These are phyloP conservation scores for Tuber melanosporum DNA, from an alignment of 495 filamentous ascomycete genomes.

Conservation along the genomic window DNA sequence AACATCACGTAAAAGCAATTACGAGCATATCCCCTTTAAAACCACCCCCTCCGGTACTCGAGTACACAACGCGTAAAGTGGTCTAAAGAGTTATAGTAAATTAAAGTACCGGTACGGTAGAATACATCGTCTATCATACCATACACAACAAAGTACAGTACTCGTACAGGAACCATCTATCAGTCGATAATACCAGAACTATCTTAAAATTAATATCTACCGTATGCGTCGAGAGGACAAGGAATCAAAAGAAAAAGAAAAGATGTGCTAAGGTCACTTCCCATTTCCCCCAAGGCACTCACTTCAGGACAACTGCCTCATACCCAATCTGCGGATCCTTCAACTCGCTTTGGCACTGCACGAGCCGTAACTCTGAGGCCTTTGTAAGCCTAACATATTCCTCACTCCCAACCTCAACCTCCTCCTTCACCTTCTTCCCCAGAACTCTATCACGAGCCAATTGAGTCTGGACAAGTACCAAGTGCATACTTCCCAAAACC, in stretches of 20 bases:
- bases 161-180: neutral
- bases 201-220: neutral
- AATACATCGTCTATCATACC: neutral
- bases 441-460: constrained; percentile 58
- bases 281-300: constrained; percentile 10
- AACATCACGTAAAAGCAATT: constrained; percentile 6
- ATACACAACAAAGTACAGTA: neutral
- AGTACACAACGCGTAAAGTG: neutral
- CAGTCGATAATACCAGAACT: neutral
- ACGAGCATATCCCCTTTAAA: neutral
- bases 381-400: constrained; percentile 41
- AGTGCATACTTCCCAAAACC: constrained; percentile 89
- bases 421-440: constrained; percentile 32
- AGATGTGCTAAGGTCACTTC: neutral
- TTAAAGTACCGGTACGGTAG: neutral
- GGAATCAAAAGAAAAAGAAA: neutral
- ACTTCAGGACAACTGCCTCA: constrained; percentile 19
- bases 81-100: neutral
- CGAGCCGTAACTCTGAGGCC: constrained; percentile 36
- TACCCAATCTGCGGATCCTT: constrained; percentile 14
- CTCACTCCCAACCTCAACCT: constrained; percentile 42
- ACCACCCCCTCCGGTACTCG: neutral
- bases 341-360: constrained; percentile 36
- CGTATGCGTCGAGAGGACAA: neutral
- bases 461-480: constrained; percentile 70